Evolutionary conservation across 768 basidiomycete species (phyloP).

Genomic region (Leccinum uliginosum): DNA sequence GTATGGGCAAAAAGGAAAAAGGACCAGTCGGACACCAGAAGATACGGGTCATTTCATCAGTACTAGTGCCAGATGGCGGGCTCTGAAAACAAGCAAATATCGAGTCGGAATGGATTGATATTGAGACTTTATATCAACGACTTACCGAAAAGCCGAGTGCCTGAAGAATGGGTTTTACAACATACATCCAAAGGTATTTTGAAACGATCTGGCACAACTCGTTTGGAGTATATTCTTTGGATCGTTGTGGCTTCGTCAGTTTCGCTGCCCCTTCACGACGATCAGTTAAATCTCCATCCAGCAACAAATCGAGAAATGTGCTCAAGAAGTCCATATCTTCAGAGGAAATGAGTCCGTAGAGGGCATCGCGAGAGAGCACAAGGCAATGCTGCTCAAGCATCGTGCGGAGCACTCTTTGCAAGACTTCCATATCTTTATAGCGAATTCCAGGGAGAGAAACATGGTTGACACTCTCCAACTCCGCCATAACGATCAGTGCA

Average conservation of each 20-base stretch:
- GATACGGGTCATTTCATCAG: neutral
- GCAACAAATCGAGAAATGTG: neutral
- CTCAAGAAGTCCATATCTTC: neutral
- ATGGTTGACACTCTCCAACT: neutral
- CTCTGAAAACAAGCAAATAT: neutral
- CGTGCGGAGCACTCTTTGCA: neutral
- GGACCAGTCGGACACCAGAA: neutral
- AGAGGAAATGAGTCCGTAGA: neutral
- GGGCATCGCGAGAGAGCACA: neutral
- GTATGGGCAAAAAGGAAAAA: neutral
- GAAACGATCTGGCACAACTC: neutral
- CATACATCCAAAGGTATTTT: neutral
- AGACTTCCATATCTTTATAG: neutral
- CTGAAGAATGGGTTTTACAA: neutral
- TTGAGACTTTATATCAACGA: neutral
- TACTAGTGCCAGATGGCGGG: neutral
- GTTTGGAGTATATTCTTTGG: neutral
- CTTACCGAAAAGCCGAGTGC: neutral
- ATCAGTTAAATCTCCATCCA: neutral
- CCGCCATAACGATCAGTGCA: neutral
- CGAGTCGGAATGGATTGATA: neutral
- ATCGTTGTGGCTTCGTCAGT: rapidly evolving
- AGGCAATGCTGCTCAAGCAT: neutral
- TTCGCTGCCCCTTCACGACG: rapidly evolving
- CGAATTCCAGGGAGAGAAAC: neutral